phyloP scores from a whole-genome alignment of 75 land plant species.

The Cupressus sempervirens region DNA sequence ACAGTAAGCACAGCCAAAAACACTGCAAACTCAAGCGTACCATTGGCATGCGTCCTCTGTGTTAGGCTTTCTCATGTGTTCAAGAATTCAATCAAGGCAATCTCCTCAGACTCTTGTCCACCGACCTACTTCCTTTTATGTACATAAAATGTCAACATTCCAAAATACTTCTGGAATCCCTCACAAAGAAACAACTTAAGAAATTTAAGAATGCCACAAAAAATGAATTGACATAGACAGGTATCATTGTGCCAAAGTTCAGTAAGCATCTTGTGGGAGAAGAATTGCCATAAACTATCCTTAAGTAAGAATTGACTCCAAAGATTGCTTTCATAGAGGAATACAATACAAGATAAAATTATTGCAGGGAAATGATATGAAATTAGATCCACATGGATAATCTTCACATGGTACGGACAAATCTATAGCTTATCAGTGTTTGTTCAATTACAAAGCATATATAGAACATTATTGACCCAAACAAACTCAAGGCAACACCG shows the following conservation, averaged over 20 bases:
- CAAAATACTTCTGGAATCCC: not conserved
- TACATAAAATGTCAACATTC: not conserved
- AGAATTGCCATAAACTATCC: not conserved
- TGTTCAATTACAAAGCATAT: not conserved
- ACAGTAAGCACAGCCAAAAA: not conserved
- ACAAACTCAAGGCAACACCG: not conserved
- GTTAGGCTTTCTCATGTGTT: not conserved
- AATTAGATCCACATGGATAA: not conserved
- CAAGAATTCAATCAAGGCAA: not conserved
- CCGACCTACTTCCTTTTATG: not conserved
- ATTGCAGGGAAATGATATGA: not conserved
- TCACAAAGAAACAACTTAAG: not conserved
- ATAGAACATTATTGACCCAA: not conserved
- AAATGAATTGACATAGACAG: too few relatives aligned
- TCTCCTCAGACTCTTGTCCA: not conserved
- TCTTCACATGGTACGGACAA: not conserved
- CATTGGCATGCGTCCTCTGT: not conserved
- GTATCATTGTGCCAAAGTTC: not conserved
- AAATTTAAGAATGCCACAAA: not conserved
- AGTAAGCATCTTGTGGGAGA: not conserved
- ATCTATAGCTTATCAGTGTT: not conserved
- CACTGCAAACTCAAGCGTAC: not conserved
- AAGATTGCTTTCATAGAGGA: not conserved
- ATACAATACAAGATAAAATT: too few relatives aligned
- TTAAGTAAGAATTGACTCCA: not conserved